Base-by-base conservation (phyloP, 1,139 yeast genomes). In the Meyerozyma elateridarum region DNA sequence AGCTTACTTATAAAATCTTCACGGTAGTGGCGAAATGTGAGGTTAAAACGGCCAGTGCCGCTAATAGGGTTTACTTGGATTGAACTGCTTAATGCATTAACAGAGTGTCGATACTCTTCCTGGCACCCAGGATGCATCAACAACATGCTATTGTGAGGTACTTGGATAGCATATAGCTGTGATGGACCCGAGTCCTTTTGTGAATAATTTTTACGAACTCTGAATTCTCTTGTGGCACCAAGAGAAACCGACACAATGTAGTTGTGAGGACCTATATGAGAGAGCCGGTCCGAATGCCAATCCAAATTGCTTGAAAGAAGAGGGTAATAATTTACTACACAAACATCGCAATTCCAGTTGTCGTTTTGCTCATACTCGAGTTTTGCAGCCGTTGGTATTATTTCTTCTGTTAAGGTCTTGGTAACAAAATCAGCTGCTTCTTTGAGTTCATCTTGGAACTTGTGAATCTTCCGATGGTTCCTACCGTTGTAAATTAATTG, bases 51-150 rank as follows among this genome's bases (percentile, higher is more conserved):
- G 3, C 64, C 40, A 3, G 61, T 43, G 0, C 79, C 80, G 1
- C 78, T 53, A 1, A 68, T 51, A 0, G 73, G 69, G 46, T 81
- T 79, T 1, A 56, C 54, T 38, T 56, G 59, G 32, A 45, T 38
- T 0, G 63, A 50, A 11, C 54, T 50, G 45, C 47, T 51, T 51
- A 51, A 41, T 8, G 61, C 40, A 14, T 45, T 53, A 37, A 55
- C 58, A 61, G 66, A 30, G 65, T 70, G 15, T 43, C 76, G 80
- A 51, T 58, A 83, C 30, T 72, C 72, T 42, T 83, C 93, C 49
- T 83, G 93, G 40, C 84, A 77, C 1, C 85, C 85, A 1, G 85
- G 82, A 40, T 78, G 77, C 93, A 83, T 82, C 4, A 83, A 53
- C 2, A 82, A 45, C 33, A 83, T 51, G 8, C 83, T 65, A 44